Conservation (phyloP, 192 early-diverging fungal genomes). For the Nowakowskiella sp. region DNA sequence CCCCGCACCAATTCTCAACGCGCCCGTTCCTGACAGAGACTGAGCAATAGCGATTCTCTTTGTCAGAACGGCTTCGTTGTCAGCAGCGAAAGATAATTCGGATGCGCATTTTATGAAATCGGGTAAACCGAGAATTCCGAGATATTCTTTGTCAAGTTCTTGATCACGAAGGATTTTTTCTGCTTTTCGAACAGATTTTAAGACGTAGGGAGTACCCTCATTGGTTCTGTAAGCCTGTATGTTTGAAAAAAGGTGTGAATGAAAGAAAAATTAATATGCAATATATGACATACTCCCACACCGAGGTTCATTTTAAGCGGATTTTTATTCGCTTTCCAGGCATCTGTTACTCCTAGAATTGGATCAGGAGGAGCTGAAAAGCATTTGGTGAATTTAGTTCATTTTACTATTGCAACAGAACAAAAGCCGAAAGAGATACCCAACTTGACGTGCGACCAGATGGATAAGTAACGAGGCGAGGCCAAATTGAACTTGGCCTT, state of each 20-base stretch:
- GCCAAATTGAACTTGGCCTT: no score
- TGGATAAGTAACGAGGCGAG: no score
- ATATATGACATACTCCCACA: slow-evolving; percentile 96
- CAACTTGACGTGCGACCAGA: no score
- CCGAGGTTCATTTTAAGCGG: slow-evolving; percentile 96
- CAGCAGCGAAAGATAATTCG: slow-evolving; percentile 75
- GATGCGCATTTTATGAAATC: slow-evolving; percentile 75
- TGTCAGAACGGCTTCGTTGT: slow-evolving; percentile 57
- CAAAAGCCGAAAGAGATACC: no score
- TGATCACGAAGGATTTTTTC: slow-evolving; percentile 64
- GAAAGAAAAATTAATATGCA: no score
- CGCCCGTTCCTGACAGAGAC: slow-evolving; percentile 97
- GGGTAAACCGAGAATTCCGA: slow-evolving; percentile 86
- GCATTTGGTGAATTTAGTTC: no score
- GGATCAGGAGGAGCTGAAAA: slow-evolving; percentile 52
- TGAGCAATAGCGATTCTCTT: slow-evolving; percentile 77
- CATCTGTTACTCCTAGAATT: slow-evolving; percentile 74
- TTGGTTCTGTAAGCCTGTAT: neutral
- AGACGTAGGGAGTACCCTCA: slow-evolving; percentile 83
- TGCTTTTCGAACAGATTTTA: slow-evolving; percentile 83
- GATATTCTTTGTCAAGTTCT: slow-evolving; percentile 89
- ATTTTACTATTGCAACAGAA: no score
- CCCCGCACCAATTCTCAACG: slow-evolving; percentile 83
- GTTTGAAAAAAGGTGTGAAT: no score
- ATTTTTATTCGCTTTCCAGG: slow-evolving; percentile 86